Evolutionary conservation across 225 moss, liverwort and hornwort species (phyloP).

Genomic region (Polytrichum commune): DNA sequence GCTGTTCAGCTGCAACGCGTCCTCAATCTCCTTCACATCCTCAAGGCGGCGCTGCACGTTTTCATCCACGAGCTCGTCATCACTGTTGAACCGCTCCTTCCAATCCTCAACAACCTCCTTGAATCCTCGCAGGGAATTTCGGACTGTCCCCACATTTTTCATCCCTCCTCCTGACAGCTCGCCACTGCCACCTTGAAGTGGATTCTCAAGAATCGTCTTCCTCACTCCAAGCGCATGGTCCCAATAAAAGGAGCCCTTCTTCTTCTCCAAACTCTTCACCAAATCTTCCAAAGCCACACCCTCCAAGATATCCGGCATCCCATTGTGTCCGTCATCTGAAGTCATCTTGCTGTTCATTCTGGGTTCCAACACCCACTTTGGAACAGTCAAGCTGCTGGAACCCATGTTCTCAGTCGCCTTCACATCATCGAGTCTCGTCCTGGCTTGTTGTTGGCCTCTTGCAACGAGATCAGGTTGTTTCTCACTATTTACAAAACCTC

Average conservation of each 20-base stretch:
- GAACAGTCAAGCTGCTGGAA: slow-evolving; percentile 33
- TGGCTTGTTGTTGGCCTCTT: slow-evolving; percentile 16
- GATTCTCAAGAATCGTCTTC: slow-evolving; percentile 32
- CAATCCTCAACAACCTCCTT: slow-evolving; percentile 55
- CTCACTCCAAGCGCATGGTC: slow-evolving; percentile 52
- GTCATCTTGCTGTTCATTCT: slow-evolving; percentile 9
- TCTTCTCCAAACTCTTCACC: slow-evolving; percentile 31
- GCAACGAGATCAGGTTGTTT: slow-evolving; percentile 3
- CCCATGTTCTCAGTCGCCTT: slow-evolving; percentile 17
- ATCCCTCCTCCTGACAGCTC: no score
- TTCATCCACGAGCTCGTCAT: slow-evolving; percentile 79
- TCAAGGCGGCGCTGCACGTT: slow-evolving; percentile 67
- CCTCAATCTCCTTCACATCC: slow-evolving; percentile 75
- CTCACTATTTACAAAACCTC: slow-evolving; percentile 17
- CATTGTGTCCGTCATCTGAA: slow-evolving; percentile 7
- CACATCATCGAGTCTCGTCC: neutral
- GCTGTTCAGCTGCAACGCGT: slow-evolving; percentile 72
- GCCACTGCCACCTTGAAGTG: neutral
- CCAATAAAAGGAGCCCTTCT: slow-evolving; percentile 52
- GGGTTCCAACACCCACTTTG: slow-evolving; percentile 52
- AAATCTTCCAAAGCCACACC: slow-evolving; percentile 10
- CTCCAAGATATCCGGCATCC: slow-evolving; percentile 13
- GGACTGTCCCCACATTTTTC: no score
- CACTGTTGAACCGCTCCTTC: slow-evolving; percentile 69
- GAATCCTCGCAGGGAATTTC: slow-evolving; percentile 42